Evolutionary conservation across 768 basidiomycete genomes (phyloP).

Genomic region (Dentipellis fragilis): DNA sequence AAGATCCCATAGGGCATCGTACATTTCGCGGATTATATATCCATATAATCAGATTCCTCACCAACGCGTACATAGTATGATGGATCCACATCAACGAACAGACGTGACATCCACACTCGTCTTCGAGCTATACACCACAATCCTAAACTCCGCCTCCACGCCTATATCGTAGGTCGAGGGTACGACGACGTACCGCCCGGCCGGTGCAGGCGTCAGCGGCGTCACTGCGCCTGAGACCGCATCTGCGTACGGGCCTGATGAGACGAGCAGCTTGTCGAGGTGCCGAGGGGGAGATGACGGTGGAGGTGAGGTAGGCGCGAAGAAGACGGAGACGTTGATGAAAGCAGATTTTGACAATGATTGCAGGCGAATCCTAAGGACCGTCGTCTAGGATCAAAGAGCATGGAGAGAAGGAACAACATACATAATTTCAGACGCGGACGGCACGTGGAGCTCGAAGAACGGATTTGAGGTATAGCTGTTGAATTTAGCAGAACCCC

Average conservation of each 20-base stretch:
- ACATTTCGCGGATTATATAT: too few relatives aligned
- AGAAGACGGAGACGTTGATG: constrained; percentile 54
- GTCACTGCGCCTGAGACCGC: constrained; percentile 62
- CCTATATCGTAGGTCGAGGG: constrained; percentile 63
- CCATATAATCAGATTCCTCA: too few relatives aligned
- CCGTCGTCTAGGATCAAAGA: not conserved
- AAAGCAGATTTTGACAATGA: constrained; percentile 35
- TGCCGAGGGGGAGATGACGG: too few relatives aligned
- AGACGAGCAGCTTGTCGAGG: constrained; percentile 26
- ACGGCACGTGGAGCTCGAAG: constrained; percentile 49
- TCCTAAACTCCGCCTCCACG: constrained; percentile 42
- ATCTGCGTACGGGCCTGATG: constrained; percentile 78
- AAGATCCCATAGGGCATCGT: too few relatives aligned
- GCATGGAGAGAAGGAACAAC: constrained; percentile 12
- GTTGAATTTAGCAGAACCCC: constrained; percentile 57
- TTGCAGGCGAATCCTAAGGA: constrained; percentile 58
- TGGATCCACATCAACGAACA: not conserved
- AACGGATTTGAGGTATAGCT: constrained; percentile 61
- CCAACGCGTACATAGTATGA: too few relatives aligned
- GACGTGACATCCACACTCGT: constrained; percentile 9
- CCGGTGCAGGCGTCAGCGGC: constrained; percentile 35
- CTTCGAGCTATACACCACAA: constrained; percentile 49
- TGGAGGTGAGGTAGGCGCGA: constrained; percentile 19
- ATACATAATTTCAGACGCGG: constrained; percentile 48
- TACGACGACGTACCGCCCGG: constrained; percentile 63